phyloP scores from a whole-genome alignment of 257 asterid species.

The Eucommia ulmoides region DNA sequence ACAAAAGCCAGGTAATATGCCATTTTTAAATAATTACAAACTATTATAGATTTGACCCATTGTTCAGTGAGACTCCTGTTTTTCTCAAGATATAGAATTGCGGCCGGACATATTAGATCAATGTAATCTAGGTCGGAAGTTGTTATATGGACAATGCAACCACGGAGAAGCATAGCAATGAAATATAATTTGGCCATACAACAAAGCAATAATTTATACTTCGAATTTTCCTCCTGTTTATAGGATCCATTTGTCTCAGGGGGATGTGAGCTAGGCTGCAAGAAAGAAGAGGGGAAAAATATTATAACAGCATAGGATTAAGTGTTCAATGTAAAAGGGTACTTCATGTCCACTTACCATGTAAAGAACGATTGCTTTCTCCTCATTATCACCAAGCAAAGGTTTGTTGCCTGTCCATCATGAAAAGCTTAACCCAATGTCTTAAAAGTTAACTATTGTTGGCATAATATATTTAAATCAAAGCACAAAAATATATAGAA shows the following conservation, averaged over 20 bases:
- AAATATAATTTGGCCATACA: background rate
- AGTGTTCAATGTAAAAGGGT: background rate
- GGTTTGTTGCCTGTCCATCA: conserved; percentile 44
- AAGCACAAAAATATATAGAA: background rate
- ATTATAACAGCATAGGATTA: background rate
- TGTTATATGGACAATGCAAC: background rate
- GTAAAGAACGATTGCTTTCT: conserved; percentile 82
- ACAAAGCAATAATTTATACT: conserved; percentile 26
- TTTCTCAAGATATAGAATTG: no score
- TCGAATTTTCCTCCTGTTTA: conserved; percentile 50
- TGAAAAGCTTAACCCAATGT: background rate
- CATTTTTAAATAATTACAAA: no score
- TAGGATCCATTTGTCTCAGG: conserved; percentile 43
- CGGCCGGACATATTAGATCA: no score
- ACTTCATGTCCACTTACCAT: conserved; percentile 36
- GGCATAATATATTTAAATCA: background rate
- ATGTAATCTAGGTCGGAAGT: no score
- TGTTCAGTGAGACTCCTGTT: background rate
- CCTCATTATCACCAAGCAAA: conserved; percentile 34
- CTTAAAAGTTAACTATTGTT: no score
- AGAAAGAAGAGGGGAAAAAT: conserved; percentile 15
- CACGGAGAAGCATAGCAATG: background rate
- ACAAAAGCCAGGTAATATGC: no score
- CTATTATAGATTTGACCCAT: background rate
- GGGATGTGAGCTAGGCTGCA: conserved; percentile 55